Base-by-base conservation (phyloP, 768 basidiomycete genomes). In the Termitomyces sp. region DNA sequence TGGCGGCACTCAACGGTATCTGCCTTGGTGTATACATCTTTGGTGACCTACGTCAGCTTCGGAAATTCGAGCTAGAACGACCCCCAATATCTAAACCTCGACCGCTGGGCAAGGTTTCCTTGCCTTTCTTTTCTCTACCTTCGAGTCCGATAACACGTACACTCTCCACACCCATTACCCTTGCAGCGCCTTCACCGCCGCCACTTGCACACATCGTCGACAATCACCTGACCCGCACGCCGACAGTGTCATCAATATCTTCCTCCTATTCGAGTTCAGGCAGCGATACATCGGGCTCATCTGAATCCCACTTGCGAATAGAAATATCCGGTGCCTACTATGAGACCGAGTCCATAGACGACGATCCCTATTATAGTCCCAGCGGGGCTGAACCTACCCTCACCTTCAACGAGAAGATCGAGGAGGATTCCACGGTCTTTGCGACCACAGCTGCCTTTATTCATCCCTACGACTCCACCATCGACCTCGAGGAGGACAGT, bases 21-120 rank as follows among this genome's bases (percentile, higher is more conserved):
- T 92, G 91, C 69, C 69, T 92, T 58, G 90, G 89, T 69, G 83
- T 92, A 6, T 92, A 91, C 69, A 69, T 92, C 35, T 91, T 92
- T 66, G 91, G 91, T 8, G 91, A 92, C 72, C 77, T 92, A 20
- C 79, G 91, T 8, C 91, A 92, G 67, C 79, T 92, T 20, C 85
- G 88, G 65, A 87, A 84, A 64, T 91, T 91, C 67, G 91, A 92
- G 70, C 84, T 92, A n/a, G 71, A 84, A 4, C 79, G 89, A 22
- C 90, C 90, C 11, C 74, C 83, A 15, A 87, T 89, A 64, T 86
- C 87, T 0, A 79, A 78, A 56, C 79, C 81, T 28, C 70, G 74
- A 56, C 76, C 76, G 0, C 63, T 81, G 40, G 70, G 73, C 20
- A 67, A 65, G 20, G 68, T 66, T 32, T 64, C 70, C 35, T 55